Percentiles rank a stretch among this genome's conserved stretches.
Conservation (phyloP, 306 rosid species). For the Alnus rubra region DNA sequence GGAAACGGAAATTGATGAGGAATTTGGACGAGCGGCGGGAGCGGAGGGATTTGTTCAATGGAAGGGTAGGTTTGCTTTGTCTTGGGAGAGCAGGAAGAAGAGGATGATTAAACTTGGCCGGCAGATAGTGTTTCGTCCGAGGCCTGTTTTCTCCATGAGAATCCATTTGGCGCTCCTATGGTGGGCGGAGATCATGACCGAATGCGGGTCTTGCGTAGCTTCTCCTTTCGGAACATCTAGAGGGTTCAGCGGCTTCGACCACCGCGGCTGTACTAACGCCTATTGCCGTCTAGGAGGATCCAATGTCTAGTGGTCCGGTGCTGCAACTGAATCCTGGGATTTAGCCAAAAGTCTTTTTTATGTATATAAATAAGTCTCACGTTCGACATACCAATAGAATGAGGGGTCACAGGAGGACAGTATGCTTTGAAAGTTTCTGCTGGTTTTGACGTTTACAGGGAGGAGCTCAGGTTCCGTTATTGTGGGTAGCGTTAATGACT, state of each 20-base stretch:
- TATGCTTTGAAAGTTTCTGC: background rate
- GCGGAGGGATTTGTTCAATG: slow-evolving; percentile 10
- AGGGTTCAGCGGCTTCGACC: slow-evolving; percentile 4
- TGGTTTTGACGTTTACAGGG: background rate
- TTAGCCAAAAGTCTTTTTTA: background rate
- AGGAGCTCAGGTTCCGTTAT: background rate
- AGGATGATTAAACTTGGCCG: background rate
- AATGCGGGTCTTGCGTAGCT: slow-evolving; percentile 23
- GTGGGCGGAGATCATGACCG: slow-evolving; percentile 49
- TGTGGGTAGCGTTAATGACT: background rate
- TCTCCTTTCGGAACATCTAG: slow-evolving; percentile 28
- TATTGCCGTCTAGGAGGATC: slow-evolving; percentile 26
- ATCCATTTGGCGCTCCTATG: slow-evolving; percentile 31
- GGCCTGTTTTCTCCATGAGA: background rate
- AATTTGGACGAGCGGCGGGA: slow-evolving; percentile 22
- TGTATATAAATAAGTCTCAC: background rate
- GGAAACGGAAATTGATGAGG: slow-evolving; percentile 66
- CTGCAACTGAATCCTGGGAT: background rate
- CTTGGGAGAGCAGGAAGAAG: slow-evolving; percentile 37
- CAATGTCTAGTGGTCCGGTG: background rate
- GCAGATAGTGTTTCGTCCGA: background rate
- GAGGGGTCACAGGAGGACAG: background rate
- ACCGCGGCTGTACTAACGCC: slow-evolving; percentile 25
- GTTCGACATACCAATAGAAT: background rate
- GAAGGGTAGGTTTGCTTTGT: slow-evolving; percentile 38